A percentile compares a stretch with the other conserved stretches of the same genome.
Evolutionary conservation across 225 moss, liverwort and hornwort species (phyloP).

Genomic region (Polytrichum formosum): DNA sequence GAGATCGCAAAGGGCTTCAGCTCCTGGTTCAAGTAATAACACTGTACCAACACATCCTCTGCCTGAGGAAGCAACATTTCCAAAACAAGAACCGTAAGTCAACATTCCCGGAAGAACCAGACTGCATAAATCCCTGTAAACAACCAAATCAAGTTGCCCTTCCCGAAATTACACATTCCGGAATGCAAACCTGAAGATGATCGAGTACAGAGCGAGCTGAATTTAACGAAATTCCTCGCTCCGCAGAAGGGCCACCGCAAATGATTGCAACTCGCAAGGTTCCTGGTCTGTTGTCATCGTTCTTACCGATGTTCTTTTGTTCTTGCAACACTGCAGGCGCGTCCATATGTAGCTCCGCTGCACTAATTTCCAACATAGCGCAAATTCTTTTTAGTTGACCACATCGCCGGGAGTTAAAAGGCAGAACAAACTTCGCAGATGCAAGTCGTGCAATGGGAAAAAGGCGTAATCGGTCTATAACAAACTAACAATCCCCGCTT

Average conservation of each 20-base stretch:
- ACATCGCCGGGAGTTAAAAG: too few relatives aligned
- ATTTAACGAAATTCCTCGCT: slow-evolving; percentile 92
- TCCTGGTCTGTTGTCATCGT: slow-evolving; percentile 17
- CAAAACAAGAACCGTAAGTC: not conserved
- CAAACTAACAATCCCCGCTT: too few relatives aligned
- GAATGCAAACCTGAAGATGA: slow-evolving; percentile 60
- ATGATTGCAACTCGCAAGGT: slow-evolving; percentile 74
- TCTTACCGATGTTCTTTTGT: not conserved
- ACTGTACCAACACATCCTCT: slow-evolving; percentile 50
- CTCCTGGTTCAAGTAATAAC: slow-evolving; percentile 57
- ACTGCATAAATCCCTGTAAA: too few relatives aligned
- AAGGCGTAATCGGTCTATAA: too few relatives aligned
- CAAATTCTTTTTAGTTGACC: too few relatives aligned
- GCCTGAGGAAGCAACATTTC: slow-evolving; percentile 27
- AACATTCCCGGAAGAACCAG: too few relatives aligned
- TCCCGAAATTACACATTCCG: not conserved
- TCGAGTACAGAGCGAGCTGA: slow-evolving; percentile 93
- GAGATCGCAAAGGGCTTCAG: slow-evolving; percentile 49
- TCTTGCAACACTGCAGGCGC: slow-evolving; percentile 12
- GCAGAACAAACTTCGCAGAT: too few relatives aligned
- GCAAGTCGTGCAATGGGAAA: too few relatives aligned
- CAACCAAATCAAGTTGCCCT: too few relatives aligned
- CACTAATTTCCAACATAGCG: slow-evolving; percentile 14
- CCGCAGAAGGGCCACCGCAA: slow-evolving; percentile 88
- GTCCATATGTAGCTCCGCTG: slow-evolving; percentile 18